Conservation (phyloP, 768 basidiomycete genomes). For the Pleurotus tuoliensis region DNA sequence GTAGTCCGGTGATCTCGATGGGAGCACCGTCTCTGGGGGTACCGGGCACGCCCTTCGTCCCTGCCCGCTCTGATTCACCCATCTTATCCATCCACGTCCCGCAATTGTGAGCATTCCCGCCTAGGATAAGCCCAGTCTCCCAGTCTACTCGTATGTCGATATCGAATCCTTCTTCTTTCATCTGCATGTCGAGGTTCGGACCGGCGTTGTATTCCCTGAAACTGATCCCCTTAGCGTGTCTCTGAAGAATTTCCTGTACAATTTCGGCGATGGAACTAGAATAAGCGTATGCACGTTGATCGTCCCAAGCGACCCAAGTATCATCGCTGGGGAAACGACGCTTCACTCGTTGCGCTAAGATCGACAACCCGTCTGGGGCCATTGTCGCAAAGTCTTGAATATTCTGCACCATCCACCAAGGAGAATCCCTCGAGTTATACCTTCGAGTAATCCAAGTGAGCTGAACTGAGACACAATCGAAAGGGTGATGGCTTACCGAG, state of each 20-base stretch:
- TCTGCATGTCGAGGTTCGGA: conserved; percentile 95
- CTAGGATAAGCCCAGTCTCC: conserved; percentile 85
- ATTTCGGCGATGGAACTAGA: conserved; percentile 88
- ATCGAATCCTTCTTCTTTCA: conserved; percentile 89
- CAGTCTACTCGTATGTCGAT: conserved; percentile 95
- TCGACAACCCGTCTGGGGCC: conserved; percentile 79
- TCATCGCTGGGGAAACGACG: conserved; percentile 96
- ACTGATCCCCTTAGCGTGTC: conserved; percentile 87
- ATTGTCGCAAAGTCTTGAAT: conserved; percentile 89
- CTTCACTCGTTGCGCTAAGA: conserved; percentile 79
- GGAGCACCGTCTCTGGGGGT: conserved; percentile 96
- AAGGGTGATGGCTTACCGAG: conserved; percentile 49
- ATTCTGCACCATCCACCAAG: conserved; percentile 99
- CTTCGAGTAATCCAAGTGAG: conserved; percentile 28
- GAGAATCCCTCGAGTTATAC: conserved; percentile 96
- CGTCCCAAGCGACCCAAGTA: conserved; percentile 91
- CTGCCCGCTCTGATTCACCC: conserved; percentile 90
- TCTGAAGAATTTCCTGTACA: conserved; percentile 93
- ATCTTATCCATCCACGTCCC: conserved; percentile 99
- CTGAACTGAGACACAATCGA: background rate
- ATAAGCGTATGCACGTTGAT: conserved; percentile 75
- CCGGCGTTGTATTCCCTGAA: conserved; percentile 98
- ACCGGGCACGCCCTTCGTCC: conserved; percentile 93
- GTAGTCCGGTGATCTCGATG: conserved; percentile 88
- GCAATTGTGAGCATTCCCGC: conserved; percentile 83